phyloP scores from a whole-genome alignment of 163 green algal species.

The Scenedesmus sp. region DNA sequence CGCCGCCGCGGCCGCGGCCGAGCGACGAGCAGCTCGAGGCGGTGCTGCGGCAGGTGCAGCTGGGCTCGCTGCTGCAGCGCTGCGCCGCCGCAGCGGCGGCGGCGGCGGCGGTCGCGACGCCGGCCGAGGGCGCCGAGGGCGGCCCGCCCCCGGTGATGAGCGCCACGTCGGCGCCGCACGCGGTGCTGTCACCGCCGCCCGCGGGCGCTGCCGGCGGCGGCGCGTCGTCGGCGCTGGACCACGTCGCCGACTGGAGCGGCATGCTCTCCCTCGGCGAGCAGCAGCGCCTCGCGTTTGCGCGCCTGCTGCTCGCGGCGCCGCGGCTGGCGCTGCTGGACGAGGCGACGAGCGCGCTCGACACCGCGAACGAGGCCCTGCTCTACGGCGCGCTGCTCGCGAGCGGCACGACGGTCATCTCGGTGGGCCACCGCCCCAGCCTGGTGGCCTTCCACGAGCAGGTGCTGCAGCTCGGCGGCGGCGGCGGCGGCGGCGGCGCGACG shows the following conservation, averaged over 20 bases:
- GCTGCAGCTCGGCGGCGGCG: constrained; percentile 55
- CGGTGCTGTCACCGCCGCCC: not conserved
- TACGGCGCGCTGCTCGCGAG: constrained; percentile 61
- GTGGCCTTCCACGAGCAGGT: constrained; percentile 58
- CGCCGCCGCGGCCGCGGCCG: constrained; percentile 91
- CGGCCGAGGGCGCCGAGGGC: no score
- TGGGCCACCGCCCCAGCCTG: constrained; percentile 91
- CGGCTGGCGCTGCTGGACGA: constrained; percentile 66
- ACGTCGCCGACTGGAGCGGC: constrained; percentile 40
- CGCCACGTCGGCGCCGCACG: constrained; percentile 23
- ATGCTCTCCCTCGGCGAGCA: constrained; percentile 79
- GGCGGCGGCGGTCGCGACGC: not conserved
- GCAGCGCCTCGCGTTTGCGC: constrained; percentile 88
- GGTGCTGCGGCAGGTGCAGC: constrained; percentile 70
- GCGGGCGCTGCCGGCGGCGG: not conserved
- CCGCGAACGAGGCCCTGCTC: constrained; percentile 66
- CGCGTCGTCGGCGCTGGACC: constrained; percentile 21
- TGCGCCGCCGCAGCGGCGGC: constrained; percentile 9
- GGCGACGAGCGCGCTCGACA: constrained; percentile 81
- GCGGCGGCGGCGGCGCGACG: constrained; percentile 19
- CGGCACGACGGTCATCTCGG: constrained; percentile 83
- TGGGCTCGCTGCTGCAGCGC: constrained; percentile 13
- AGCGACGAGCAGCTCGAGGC: constrained; percentile 86
- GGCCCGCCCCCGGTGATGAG: constrained; percentile 20
- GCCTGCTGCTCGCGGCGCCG: constrained; percentile 80